phyloP scores from a whole-genome alignment of 2,329 filamentous ascomycete genomes.

The Fusarium agapanthi region DNA sequence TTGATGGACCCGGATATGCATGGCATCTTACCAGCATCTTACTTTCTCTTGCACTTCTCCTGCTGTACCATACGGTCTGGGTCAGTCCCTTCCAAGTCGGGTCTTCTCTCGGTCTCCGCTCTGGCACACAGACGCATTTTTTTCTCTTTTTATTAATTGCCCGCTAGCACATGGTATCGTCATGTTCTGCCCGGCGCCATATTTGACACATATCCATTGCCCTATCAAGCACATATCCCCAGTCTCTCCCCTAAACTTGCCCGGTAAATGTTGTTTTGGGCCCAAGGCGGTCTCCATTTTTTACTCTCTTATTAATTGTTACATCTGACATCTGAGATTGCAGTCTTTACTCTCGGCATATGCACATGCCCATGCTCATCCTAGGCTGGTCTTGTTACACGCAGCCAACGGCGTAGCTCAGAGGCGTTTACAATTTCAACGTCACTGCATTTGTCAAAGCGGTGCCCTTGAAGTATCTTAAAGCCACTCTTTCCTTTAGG shows the following conservation, averaged over 20 bases:
- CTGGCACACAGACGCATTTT: conserved; percentile 29
- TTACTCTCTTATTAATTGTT: conserved; percentile 26
- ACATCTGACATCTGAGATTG: conserved; percentile 30
- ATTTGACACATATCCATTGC: conserved; percentile 38
- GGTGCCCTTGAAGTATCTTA: conserved; percentile 28
- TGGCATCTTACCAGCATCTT: conserved; percentile 43
- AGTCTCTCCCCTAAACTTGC: conserved; percentile 21
- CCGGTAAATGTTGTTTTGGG: conserved; percentile 17
- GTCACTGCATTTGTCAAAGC: conserved; percentile 36
- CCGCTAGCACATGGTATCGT: conserved; percentile 27
- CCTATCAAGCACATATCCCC: conserved; percentile 32
- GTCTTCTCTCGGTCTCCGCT: conserved; percentile 36
- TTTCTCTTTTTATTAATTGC: conserved; percentile 15
- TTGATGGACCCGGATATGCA: conserved; percentile 44
- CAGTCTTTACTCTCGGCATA: conserved; percentile 39
- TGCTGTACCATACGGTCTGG: conserved; percentile 27
- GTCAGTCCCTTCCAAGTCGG: conserved; percentile 28
- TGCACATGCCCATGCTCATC: conserved; percentile 40
- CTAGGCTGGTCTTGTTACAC: conserved; percentile 34
- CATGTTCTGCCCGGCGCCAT: conserved; percentile 25
- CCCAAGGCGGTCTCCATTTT: conserved; percentile 18
- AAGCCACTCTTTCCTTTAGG: conserved; percentile 37
- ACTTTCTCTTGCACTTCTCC: conserved; percentile 22
- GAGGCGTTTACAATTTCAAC: conserved; percentile 37
- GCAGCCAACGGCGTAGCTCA: conserved; percentile 36